phyloP scores from a whole-genome alignment of 352 stramenopile species.

The Globisporangium carolinianum region DNA sequence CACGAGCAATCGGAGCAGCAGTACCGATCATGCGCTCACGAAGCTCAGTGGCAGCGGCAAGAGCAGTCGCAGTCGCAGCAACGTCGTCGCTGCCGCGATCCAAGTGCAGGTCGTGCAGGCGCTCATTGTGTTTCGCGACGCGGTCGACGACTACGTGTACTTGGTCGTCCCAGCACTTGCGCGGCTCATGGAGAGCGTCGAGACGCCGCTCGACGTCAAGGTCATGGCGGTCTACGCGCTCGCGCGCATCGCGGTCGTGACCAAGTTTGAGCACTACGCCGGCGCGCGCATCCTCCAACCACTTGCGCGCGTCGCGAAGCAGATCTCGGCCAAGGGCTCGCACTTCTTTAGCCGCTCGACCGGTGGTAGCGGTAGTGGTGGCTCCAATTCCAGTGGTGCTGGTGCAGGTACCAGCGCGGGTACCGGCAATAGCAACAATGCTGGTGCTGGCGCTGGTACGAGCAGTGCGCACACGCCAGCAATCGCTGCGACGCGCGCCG shows the following conservation, averaged over 20 bases:
- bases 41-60: slow-evolving; percentile 11
- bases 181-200: slow-evolving; percentile 89
- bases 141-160: slow-evolving; percentile 93
- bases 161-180: slow-evolving; percentile 91
- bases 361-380: slow-evolving; percentile 8
- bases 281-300: slow-evolving; percentile 63
- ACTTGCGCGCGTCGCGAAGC: slow-evolving; percentile 59
- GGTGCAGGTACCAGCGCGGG: slow-evolving; percentile 6
- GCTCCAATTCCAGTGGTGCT: slow-evolving; percentile 7
- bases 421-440: background rate
- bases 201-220: slow-evolving; percentile 77
- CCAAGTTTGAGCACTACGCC: slow-evolving; percentile 77
- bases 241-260: slow-evolving; percentile 51
- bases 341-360: slow-evolving; percentile 59
- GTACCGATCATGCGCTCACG: slow-evolving; percentile 8
- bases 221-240: slow-evolving; percentile 68
- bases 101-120: slow-evolving; percentile 84
- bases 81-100: slow-evolving; percentile 19
- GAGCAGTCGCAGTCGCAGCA: slow-evolving; percentile 5
- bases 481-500: slow-evolving; percentile 54
- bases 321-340: slow-evolving; percentile 66
- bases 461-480: slow-evolving; percentile 16
- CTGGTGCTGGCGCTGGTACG: background rate
- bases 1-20: slow-evolving; percentile 2
- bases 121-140: slow-evolving; percentile 88